A percentile compares a stretch with the other conserved stretches of the same genome.
These are phyloP conservation scores for Hypoxylon sp. DNA, from an alignment of 2,329 filamentous ascomycete species.

Conservation along the genomic window DNA sequence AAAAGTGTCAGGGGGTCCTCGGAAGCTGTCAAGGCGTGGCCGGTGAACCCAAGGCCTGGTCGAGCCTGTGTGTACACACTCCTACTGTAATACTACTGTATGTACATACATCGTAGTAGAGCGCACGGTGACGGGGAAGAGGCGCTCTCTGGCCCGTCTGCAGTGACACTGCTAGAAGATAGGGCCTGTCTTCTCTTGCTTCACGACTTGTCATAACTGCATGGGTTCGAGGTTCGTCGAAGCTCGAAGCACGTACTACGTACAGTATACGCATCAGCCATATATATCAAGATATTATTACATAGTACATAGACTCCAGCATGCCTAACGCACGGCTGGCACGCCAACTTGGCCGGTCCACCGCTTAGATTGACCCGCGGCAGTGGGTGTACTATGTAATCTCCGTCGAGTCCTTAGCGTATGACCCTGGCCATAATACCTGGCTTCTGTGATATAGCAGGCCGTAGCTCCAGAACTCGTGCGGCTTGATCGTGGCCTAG, in stretches of 20 bases:
- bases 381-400: constrained; percentile 49
- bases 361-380: constrained; percentile 47
- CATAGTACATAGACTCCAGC: too few species aligned
- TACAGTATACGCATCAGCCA: too few species aligned
- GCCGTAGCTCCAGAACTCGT: constrained; percentile 35
- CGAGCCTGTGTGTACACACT: too few species aligned
- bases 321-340: too few species aligned
- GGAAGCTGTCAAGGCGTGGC: constrained; percentile 30
- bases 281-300: too few species aligned
- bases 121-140: constrained; percentile 29
- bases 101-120: too few species aligned
- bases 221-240: too few species aligned
- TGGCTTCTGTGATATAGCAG: too few species aligned
- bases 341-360: constrained; percentile 24
- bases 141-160: constrained; percentile 25
- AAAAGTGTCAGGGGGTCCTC: constrained; percentile 23
- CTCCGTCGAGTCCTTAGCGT: constrained; percentile 38
- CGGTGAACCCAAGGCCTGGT: constrained; percentile 34
- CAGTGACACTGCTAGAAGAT: constrained; percentile 14
- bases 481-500: constrained; percentile 33
- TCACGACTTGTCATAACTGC: too few species aligned
- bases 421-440: too few species aligned
- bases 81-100: too few species aligned
- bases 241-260: too few species aligned
- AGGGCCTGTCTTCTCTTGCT: constrained; percentile 23